Evolutionary conservation across 1,284 basidiomycete species (phyloP).

Genomic region (Trametes pubescens): DNA sequence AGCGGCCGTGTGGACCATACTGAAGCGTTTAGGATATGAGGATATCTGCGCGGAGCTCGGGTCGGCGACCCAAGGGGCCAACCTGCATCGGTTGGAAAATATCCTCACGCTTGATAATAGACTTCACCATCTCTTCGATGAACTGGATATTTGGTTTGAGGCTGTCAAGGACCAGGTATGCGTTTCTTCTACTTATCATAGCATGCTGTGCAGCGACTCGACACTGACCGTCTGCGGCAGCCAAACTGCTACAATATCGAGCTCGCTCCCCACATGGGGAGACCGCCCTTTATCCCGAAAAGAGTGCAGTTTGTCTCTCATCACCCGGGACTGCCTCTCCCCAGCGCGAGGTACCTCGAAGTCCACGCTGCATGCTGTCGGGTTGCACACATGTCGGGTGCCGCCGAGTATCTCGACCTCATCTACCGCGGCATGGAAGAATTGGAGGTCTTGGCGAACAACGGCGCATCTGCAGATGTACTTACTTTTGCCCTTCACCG

Average conservation of each 20-base stretch:
- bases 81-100: constrained; percentile 43
- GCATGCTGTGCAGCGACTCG: not conserved
- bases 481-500: constrained; percentile 40
- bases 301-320: constrained; percentile 14
- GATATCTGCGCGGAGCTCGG: constrained; percentile 20
- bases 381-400: constrained; percentile 36
- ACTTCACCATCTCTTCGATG: constrained; percentile 38
- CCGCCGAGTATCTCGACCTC: constrained; percentile 30
- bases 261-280: not conserved
- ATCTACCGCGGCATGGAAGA: constrained; percentile 30
- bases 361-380: constrained; percentile 34
- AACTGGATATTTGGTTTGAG: constrained; percentile 42
- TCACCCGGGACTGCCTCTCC: constrained; percentile 24
- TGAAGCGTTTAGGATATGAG: constrained; percentile 31
- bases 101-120: constrained; percentile 39
- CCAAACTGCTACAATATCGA: constrained; percentile 14
- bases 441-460: constrained; percentile 35
- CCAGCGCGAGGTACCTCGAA: constrained; percentile 29
- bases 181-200: not conserved
- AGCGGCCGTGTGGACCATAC: constrained; percentile 27
- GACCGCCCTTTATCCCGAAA: constrained; percentile 9
- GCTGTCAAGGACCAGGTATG: constrained; percentile 15
- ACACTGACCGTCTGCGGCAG: constrained; percentile 8
- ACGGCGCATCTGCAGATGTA: constrained; percentile 36
- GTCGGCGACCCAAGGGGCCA: constrained; percentile 1